Conservation (phyloP, 305 asterid species). For the Fraxinus velutina region DNA sequence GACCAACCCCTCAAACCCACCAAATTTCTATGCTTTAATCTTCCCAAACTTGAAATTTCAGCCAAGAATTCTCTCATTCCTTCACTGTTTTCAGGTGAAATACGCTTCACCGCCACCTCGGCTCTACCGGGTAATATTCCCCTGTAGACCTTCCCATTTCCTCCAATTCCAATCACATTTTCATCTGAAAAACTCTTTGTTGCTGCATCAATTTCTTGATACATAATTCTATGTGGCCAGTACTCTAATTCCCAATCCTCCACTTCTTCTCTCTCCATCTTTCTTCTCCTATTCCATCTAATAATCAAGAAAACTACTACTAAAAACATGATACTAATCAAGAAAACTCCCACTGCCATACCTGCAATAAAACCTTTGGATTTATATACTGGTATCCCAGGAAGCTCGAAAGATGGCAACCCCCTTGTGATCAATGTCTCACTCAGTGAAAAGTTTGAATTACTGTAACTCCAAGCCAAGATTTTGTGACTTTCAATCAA, state of each 20-base stretch:
- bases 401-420: slow-evolving; percentile 66
- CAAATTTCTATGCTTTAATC: slow-evolving; percentile 66
- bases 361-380: slow-evolving; percentile 48
- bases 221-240: slow-evolving; percentile 72
- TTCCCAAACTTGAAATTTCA: slow-evolving; percentile 72
- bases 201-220: slow-evolving; percentile 63
- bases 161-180: slow-evolving; percentile 70
- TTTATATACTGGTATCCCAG: slow-evolving; percentile 37
- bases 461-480: slow-evolving; percentile 72
- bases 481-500: slow-evolving; percentile 60
- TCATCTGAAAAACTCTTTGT: slow-evolving; percentile 64
- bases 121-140: slow-evolving; percentile 51
- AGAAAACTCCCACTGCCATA: slow-evolving; percentile 32
- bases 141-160: slow-evolving; percentile 67
- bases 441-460: slow-evolving; percentile 44
- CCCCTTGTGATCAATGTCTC: slow-evolving; percentile 45
- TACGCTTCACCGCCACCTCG: slow-evolving; percentile 64
- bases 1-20: slow-evolving; percentile 84
- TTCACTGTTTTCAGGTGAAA: slow-evolving; percentile 48
- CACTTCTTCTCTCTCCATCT: slow-evolving; percentile 55
- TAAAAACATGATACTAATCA: slow-evolving; percentile 16
- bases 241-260: slow-evolving; percentile 89
- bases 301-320: slow-evolving; percentile 31
- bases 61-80: slow-evolving; percentile 62
- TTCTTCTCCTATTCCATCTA: slow-evolving; percentile 32